Percentiles rank a stretch among this genome's conserved stretches.
phyloP scores from a whole-genome alignment of 2,329 filamentous ascomycete species.

The Epicoccum sorghinum region DNA sequence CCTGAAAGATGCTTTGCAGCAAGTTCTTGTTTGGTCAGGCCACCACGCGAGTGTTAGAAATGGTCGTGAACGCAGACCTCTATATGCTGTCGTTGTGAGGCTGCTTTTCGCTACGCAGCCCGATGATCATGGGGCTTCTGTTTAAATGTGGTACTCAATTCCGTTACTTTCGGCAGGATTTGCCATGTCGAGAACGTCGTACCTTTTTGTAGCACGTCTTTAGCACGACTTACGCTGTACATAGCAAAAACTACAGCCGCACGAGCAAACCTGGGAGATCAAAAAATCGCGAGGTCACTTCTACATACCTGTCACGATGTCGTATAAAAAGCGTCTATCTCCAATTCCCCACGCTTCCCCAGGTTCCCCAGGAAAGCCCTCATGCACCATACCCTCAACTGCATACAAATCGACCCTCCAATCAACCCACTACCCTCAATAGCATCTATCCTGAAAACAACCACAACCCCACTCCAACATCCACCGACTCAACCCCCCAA shows the following conservation, averaged over 20 bases:
- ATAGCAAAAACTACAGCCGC: not conserved
- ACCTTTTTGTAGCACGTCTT: not conserved
- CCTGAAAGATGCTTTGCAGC: not conserved
- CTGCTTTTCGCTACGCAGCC: no score
- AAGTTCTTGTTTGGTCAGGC: no score
- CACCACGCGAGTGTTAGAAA: no score
- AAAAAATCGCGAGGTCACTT: not conserved
- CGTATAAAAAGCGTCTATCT: not conserved
- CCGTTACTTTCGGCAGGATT: constrained; percentile 1
- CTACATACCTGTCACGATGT: not conserved
- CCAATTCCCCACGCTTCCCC: not conserved
- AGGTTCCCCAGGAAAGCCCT: not conserved
- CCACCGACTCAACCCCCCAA: not conserved
- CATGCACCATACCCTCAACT: not conserved
- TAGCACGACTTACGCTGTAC: constrained; percentile 2
- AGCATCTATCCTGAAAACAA: not conserved
- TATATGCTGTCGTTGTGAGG: no score
- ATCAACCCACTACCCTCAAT: constrained; percentile 2
- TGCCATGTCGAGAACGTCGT: constrained; percentile 1
- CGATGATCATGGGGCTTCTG: no score
- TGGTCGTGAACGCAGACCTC: no score
- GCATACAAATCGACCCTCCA: constrained; percentile 1
- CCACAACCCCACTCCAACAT: not conserved
- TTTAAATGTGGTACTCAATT: constrained; percentile 1
- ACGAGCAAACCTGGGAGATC: not conserved